A percentile compares a stretch with the other conserved stretches of the same genome.
Evolutionary conservation across 148 eudicot species (phyloP).

Genomic region (Dianthus caryophyllus): DNA sequence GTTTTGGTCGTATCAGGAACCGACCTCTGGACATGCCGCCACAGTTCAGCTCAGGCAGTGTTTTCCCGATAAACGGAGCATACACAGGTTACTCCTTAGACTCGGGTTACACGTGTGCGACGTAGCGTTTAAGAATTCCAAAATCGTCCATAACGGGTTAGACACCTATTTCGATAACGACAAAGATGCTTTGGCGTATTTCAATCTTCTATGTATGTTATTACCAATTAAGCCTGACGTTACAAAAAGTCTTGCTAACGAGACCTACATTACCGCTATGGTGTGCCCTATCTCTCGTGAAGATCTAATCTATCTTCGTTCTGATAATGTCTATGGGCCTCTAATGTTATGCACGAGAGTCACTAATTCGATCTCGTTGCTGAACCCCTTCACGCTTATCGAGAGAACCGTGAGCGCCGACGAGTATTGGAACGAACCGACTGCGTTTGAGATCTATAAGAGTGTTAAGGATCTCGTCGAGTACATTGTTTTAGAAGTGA

Average conservation of each 20-base stretch:
- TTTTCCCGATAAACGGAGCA: slow-evolving; percentile 40
- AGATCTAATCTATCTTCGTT: slow-evolving; percentile 62
- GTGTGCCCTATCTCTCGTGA: slow-evolving; percentile 46
- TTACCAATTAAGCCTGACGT: slow-evolving; percentile 32
- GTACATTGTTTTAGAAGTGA: slow-evolving; percentile 40
- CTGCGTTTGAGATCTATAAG: slow-evolving; percentile 29
- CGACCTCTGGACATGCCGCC: slow-evolving; percentile 27
- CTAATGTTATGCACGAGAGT: slow-evolving; percentile 40
- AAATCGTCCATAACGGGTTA: slow-evolving; percentile 37
- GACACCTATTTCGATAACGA: slow-evolving; percentile 51
- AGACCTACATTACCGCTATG: slow-evolving; percentile 46
- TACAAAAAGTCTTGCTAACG: slow-evolving; percentile 32
- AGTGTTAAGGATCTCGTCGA: slow-evolving; percentile 39
- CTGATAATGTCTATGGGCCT: slow-evolving; percentile 38
- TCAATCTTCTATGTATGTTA: slow-evolving; percentile 35
- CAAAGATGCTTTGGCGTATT: slow-evolving; percentile 44
- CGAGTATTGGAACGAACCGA: slow-evolving; percentile 38
- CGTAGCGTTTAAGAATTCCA: slow-evolving; percentile 24
- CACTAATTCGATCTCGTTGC: slow-evolving; percentile 27
- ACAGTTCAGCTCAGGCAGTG: slow-evolving; percentile 64
- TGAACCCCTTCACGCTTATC: slow-evolving; percentile 42
- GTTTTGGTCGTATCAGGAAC: not conserved
- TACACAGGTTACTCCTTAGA: slow-evolving; percentile 31
- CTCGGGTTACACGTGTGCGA: slow-evolving; percentile 26
- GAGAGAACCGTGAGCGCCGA: slow-evolving; percentile 23